phyloP scores from a whole-genome alignment of 768 basidiomycete genomes.

The Dendrothele bispora region DNA sequence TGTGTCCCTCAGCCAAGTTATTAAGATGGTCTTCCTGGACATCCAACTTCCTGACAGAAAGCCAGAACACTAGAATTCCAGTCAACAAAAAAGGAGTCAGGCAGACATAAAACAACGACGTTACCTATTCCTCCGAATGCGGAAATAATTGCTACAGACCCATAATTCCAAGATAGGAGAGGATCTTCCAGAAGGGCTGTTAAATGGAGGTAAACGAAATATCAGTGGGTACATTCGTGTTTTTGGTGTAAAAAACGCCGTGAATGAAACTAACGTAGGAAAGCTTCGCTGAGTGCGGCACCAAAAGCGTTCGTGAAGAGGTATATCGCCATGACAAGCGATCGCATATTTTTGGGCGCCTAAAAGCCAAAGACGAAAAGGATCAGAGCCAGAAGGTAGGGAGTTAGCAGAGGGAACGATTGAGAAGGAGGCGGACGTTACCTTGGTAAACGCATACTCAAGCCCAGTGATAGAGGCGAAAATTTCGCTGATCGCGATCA shows the following conservation, averaged over 20 bases:
- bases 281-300: conserved; percentile 67
- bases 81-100: too few species aligned
- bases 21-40: conserved; percentile 64
- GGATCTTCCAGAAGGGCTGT: conserved; percentile 46
- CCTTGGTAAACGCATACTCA: conserved; percentile 70
- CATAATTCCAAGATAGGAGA: conserved; percentile 51
- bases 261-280: conserved; percentile 51
- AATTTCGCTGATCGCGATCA: conserved; percentile 56
- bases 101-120: too few species aligned
- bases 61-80: conserved; percentile 33
- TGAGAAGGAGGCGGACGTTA: too few species aligned
- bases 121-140: conserved; percentile 33
- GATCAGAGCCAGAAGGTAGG: too few species aligned
- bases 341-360: conserved; percentile 89
- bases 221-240: neutral
- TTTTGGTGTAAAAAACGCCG: too few species aligned
- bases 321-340: conserved; percentile 76
- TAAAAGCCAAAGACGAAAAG: too few species aligned
- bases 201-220: too few species aligned
- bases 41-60: conserved; percentile 57
- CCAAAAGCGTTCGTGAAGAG: conserved; percentile 60
- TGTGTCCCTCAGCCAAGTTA: conserved; percentile 41
- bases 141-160: conserved; percentile 35
- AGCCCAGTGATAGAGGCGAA: conserved; percentile 60
- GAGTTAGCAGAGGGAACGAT: too few species aligned